A percentile compares a stretch with the other conserved stretches of the same genome.
phyloP scores from a whole-genome alignment of 805 yeast species.

The Tetrapisispora phaffii region DNA sequence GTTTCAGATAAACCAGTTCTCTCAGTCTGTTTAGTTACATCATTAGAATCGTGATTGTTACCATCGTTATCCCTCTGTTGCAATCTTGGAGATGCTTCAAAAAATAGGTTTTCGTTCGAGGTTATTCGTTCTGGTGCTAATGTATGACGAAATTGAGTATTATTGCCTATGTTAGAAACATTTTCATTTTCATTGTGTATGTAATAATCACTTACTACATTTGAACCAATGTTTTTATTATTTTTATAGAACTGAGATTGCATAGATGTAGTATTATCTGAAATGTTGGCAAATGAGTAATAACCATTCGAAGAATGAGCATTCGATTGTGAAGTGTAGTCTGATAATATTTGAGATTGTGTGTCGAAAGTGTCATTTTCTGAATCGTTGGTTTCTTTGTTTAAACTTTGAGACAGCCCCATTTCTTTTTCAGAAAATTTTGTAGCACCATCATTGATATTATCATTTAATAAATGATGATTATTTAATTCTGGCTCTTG shows the following conservation, averaged over 20 bases:
- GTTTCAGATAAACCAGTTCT: not conserved
- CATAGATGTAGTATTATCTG: conserved; percentile 28
- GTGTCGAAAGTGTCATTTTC: conserved; percentile 10
- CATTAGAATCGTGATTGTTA: not conserved
- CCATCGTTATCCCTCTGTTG: not conserved
- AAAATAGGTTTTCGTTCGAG: not conserved
- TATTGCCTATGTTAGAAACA: not conserved
- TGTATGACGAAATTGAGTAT: conserved; percentile 11
- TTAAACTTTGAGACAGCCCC: not conserved
- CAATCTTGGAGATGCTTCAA: not conserved
- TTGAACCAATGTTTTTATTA: not conserved
- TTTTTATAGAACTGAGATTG: conserved; percentile 5
- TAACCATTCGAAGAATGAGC: conserved; percentile 25
- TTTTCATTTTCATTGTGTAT: conserved; percentile 1
- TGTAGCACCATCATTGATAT: not conserved
- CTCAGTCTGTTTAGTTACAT: not conserved
- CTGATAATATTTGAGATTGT: conserved; percentile 27
- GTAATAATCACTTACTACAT: not conserved
- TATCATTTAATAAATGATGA: conserved; percentile 22
- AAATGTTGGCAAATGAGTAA: conserved; percentile 31
- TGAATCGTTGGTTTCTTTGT: not conserved
- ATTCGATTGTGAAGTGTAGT: conserved; percentile 15
- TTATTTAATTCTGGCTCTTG: conserved; percentile 21
- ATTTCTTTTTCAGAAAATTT: not conserved
- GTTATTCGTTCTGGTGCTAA: conserved; percentile 13